Conservation (phyloP, 2,329 filamentous ascomycete species). For the Cytospora schulzeri region DNA sequence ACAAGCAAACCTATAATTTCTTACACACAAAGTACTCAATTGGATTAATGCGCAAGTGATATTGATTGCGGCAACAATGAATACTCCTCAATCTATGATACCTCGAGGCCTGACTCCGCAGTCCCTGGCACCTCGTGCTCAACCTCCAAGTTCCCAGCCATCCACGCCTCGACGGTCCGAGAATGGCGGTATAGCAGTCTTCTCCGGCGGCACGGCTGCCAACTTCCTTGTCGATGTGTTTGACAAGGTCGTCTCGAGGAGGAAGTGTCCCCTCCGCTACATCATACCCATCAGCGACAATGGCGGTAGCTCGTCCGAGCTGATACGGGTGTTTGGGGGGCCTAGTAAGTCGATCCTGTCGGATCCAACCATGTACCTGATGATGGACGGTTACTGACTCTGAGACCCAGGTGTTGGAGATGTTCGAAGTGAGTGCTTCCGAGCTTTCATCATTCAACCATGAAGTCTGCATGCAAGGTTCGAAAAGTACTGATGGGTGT, state of each 20-base stretch:
- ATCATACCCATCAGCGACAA: slow-evolving; percentile 97
- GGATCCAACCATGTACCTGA: not conserved
- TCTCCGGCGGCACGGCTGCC: slow-evolving; percentile 91
- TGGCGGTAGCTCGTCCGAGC: slow-evolving; percentile 88
- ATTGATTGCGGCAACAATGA: not conserved
- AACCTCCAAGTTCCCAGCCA: slow-evolving; percentile 11
- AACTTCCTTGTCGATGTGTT: slow-evolving; percentile 95
- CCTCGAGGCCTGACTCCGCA: slow-evolving; percentile 16
- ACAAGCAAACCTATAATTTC: not conserved
- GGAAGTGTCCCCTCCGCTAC: slow-evolving; percentile 72
- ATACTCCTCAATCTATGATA: slow-evolving; percentile 3
- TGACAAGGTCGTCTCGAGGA: slow-evolving; percentile 63
- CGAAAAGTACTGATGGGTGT: slow-evolving; percentile 5
- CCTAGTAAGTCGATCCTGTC: slow-evolving; percentile 61
- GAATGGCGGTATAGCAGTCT: slow-evolving; percentile 71
- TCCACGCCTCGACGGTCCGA: slow-evolving; percentile 17
- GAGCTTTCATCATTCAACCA: not conserved
- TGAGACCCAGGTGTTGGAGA: slow-evolving; percentile 59
- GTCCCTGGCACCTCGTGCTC: slow-evolving; percentile 4
- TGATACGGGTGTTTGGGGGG: slow-evolving; percentile 92
- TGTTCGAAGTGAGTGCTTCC: slow-evolving; percentile 62
- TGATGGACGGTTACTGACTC: slow-evolving; percentile 13
- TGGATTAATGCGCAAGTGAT: not conserved
- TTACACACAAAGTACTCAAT: not conserved
- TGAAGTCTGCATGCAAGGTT: slow-evolving; percentile 1